Evolutionary conservation across 768 basidiomycete species (phyloP).

Genomic region (Lactarius quietus): DNA sequence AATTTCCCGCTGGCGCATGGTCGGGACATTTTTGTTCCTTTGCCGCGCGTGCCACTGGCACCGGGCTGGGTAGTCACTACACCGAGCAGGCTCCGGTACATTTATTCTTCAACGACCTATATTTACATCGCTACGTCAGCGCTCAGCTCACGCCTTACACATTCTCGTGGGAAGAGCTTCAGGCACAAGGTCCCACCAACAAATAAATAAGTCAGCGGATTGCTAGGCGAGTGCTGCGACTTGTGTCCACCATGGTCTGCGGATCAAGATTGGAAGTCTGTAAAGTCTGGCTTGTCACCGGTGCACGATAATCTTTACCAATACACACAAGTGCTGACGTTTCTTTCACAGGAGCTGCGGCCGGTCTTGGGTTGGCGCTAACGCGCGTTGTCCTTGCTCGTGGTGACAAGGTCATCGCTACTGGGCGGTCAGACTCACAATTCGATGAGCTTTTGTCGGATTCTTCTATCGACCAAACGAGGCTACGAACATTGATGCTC

Average conservation of each 20-base stretch:
- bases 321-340: neutral
- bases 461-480: conserved; percentile 4
- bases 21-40: too few species aligned
- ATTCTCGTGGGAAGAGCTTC: neutral
- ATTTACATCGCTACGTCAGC: too few species aligned
- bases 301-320: neutral
- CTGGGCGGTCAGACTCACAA: conserved; percentile 6
- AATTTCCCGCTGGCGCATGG: too few species aligned
- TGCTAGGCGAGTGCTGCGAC: neutral
- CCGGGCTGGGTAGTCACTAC: too few species aligned
- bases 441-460: conserved; percentile 7
- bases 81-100: too few species aligned
- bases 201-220: neutral
- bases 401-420: conserved; percentile 18
- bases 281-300: conserved; percentile 21
- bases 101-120: too few species aligned
- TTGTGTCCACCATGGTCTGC: neutral
- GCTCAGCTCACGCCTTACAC: neutral
- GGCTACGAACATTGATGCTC: conserved; percentile 7
- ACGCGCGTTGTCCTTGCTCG: conserved; percentile 10
- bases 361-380: conserved; percentile 19
- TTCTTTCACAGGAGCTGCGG: conserved; percentile 5
- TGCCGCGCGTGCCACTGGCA: too few species aligned
- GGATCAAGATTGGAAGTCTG: neutral
- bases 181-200: neutral